Percentiles rank a stretch among this genome's conserved stretches.
These are phyloP conservation scores for Entomortierella lignicola DNA, from an alignment of 192 early-diverging fungal species.

Conservation along the genomic window DNA sequence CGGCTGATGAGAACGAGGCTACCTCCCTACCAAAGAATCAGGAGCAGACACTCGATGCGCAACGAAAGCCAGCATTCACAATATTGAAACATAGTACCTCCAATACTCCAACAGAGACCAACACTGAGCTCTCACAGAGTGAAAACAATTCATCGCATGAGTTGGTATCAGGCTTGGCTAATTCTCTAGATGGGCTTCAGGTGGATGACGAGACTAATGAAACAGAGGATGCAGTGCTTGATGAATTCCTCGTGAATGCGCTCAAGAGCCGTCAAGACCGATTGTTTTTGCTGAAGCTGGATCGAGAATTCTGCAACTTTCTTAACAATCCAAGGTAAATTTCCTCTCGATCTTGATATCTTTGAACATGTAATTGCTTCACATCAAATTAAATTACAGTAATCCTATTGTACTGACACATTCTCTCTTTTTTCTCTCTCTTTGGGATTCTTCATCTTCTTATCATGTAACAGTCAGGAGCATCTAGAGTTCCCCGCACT, in stretches of 20 bases:
- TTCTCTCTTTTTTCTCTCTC: background rate
- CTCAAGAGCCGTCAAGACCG: constrained; percentile 73
- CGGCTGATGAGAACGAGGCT: background rate
- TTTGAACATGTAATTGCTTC: too few relatives aligned
- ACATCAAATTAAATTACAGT: too few relatives aligned
- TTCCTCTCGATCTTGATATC: too few relatives aligned
- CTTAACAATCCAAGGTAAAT: constrained; percentile 67
- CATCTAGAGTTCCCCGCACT: constrained; percentile 71
- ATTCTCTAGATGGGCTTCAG: constrained; percentile 27
- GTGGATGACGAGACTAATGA: constrained; percentile 32
- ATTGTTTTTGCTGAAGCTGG: constrained; percentile 75
- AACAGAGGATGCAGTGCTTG: constrained; percentile 54
- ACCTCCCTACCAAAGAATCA: background rate
- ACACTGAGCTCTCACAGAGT: background rate
- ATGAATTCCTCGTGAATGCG: constrained; percentile 71
- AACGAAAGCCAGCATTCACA: constrained; percentile 14
- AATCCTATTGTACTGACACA: background rate
- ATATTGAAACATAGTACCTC: constrained; percentile 18
- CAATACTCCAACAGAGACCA: background rate
- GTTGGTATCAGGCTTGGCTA: constrained; percentile 3
- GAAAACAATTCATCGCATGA: constrained; percentile 10
- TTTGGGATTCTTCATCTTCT: too few relatives aligned
- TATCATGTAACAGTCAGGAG: constrained; percentile 56
- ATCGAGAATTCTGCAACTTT: constrained; percentile 71
- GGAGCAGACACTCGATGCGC: constrained; percentile 6